Conservation (phyloP, 768 basidiomycete genomes). For the Pleurotus cornucopiae region DNA sequence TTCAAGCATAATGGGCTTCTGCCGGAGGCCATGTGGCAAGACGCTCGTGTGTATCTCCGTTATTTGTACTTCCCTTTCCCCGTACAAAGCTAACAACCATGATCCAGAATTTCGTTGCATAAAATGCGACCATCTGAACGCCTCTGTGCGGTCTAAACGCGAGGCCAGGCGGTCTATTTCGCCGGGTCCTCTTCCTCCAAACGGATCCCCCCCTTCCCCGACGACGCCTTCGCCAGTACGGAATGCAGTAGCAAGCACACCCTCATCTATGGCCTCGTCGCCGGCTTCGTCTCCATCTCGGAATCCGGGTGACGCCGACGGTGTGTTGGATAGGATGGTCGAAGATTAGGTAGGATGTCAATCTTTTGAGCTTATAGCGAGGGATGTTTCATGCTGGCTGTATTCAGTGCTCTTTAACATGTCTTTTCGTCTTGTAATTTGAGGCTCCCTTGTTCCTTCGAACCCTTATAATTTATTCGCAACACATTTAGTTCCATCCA, state of each 20-base stretch:
- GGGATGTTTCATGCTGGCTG: not conserved
- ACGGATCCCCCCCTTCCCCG: slow-evolving; percentile 2
- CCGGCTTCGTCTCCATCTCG: slow-evolving; percentile 1
- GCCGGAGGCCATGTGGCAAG: slow-evolving; percentile 76
- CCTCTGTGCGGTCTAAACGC: slow-evolving; percentile 35
- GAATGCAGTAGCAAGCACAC: not conserved
- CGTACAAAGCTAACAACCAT: not conserved
- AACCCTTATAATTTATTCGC: no score
- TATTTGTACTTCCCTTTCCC: not conserved
- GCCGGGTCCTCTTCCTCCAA: slow-evolving; percentile 14
- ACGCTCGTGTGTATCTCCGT: slow-evolving; percentile 59
- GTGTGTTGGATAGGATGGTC: not conserved
- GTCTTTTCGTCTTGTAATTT: no score
- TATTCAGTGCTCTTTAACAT: no score
- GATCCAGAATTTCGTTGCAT: slow-evolving; percentile 77
- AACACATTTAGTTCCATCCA: no score
- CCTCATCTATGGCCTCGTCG: slow-evolving; percentile 10
- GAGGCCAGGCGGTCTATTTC: slow-evolving; percentile 14
- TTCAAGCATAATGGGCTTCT: slow-evolving; percentile 88
- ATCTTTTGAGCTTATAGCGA: not conserved
- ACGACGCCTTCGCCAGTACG: not conserved
- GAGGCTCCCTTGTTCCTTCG: no score
- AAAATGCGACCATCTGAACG: slow-evolving; percentile 83
- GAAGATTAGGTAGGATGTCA: not conserved
- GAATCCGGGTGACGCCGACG: not conserved